Conservation (phyloP, 2,329 filamentous ascomycete genomes). For the Aschersonia sp. region DNA sequence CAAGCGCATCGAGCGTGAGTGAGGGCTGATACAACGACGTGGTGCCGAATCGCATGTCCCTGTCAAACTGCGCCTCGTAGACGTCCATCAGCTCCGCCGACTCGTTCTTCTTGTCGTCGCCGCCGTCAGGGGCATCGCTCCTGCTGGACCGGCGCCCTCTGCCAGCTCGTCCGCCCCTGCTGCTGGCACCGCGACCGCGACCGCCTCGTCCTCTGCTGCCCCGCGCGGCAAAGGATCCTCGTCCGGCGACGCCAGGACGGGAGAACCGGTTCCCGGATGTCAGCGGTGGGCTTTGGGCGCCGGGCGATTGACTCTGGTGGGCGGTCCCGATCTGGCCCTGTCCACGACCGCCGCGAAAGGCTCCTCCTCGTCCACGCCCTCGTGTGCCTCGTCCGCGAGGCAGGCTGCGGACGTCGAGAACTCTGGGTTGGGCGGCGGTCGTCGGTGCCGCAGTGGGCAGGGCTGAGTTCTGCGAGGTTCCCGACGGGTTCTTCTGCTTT, state of each 20-base stretch:
- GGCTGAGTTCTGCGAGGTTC: background rate
- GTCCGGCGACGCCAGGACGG: constrained; percentile 1
- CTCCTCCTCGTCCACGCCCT: constrained; percentile 9
- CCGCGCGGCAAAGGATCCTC: constrained; percentile 1
- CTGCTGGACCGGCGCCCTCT: constrained; percentile 9
- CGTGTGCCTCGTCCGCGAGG: constrained; percentile 13
- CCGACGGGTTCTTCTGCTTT: constrained; percentile 7
- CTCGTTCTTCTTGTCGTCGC: constrained; percentile 2
- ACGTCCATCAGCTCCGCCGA: constrained; percentile 13
- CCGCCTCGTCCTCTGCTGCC: constrained; percentile 3
- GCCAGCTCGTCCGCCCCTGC: background rate
- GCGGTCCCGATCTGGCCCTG: constrained; percentile 2
- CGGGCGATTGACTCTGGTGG: background rate
- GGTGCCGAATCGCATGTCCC: constrained; percentile 19
- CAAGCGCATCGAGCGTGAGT: constrained; percentile 17
- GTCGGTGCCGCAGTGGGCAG: background rate
- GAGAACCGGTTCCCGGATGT: constrained; percentile 8
- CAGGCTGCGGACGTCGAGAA: constrained; percentile 25
- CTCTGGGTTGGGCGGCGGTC: constrained; percentile 13
- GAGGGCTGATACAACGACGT: constrained; percentile 16
- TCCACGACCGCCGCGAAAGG: constrained; percentile 9
- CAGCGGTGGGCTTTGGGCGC: constrained; percentile 1
- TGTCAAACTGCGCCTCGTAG: constrained; percentile 19
- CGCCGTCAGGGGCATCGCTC: constrained; percentile 8
- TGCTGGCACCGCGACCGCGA: constrained; percentile 6